Base-by-base conservation (phyloP, 2,329 filamentous ascomycete genomes). In the Neofusicoccum sp. region DNA sequence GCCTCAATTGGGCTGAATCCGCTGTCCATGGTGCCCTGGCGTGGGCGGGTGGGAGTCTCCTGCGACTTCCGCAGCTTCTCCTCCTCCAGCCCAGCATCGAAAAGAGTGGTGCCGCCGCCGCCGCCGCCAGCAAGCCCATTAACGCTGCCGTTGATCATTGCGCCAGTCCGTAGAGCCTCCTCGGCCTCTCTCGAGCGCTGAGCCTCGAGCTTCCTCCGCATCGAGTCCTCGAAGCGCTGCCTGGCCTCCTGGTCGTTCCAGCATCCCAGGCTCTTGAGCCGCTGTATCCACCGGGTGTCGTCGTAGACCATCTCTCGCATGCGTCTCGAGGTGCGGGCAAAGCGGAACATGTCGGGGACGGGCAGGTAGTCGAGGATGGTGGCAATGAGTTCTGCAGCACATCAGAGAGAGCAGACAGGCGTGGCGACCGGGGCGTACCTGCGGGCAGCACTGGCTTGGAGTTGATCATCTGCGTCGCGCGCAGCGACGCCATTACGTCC, bases 231-330 rank as follows among this genome's bases (percentile, higher is more conserved):
- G 57, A 91, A 90, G 58, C 90, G 80, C 66, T 85, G 86, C 63
- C 93, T 84, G 4, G 95, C 95, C 72, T 96, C 93, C 3, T 80
- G 75, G 72, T 99, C 95, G 70, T 96, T 89, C 95, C 95, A 99
- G 66, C 90, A 89, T 1, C 89, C 90, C 87, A 99, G 96, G 62
- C 84, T 87, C 72, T 89, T 89, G 59, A 99, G 77, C 64, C 90
- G 85, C 65, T 90, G 86, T 40, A 98, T 89, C 95, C 95, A 99
- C 78, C 93, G 85, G 53, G 92, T 91, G 75, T 99, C 95, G 74
- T 99, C 95, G 76, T 98, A 99, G 3, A 97, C 93, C 93, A 99
- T 99, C 77, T 99, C 95, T 71, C 89, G 89, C 83, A 98, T 86
- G 63, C 91, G 89, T 71, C 86, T 89, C 62, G 91, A 96, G 26